Base-by-base conservation (phyloP, 129 eudicot genomes). In the Centella asiatica region DNA sequence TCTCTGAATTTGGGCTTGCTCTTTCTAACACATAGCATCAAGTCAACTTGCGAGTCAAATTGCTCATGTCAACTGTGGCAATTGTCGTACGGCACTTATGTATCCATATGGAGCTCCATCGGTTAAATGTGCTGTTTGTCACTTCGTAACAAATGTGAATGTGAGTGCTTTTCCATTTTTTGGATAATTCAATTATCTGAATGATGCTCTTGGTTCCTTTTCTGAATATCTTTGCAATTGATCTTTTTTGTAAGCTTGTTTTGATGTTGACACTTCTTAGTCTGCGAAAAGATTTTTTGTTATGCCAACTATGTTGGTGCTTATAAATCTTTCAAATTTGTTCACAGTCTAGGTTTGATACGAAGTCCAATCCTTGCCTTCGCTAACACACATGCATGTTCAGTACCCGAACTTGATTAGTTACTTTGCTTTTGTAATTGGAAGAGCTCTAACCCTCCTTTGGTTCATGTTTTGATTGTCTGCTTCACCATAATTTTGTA, bases 71-170 rank as follows among this genome's bases (percentile, higher is more conserved):
- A 82, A 77, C 67, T 87, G 95, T 74, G 95, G 93, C 18, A 81
- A 82, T 68, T 87, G 95, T 59, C 80, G 74, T 36, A 84, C 83
- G 32, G 72, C 55, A 60, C 62, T 87, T 60, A 87, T 87, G 95
- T 87, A 87, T 71, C 95, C 95, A 25, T 80, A 70, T 44, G 95
- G 95, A 66, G 86, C 95, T 7, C 93, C 93, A 14, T 87, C 95
- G 15, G 95, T 87, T 64, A 87, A 81, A 78, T 87, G 95, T 57
- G 93, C 93, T 20, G 66, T 87, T 71, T 87, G 95, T 75, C 93
- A 87, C 54, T 78, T 66, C 56, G 80, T 87, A 73, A 84, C 95
- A 15, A 84, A 84, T 65, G 88, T 84, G 48, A 85, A 80, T 66
- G 93, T 84, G 63, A 83, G 88, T 84, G 28, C 23, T 32, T 27